phyloP scores from a whole-genome alignment of 192 early-diverging fungal species.

The Linnemannia hyalina region DNA sequence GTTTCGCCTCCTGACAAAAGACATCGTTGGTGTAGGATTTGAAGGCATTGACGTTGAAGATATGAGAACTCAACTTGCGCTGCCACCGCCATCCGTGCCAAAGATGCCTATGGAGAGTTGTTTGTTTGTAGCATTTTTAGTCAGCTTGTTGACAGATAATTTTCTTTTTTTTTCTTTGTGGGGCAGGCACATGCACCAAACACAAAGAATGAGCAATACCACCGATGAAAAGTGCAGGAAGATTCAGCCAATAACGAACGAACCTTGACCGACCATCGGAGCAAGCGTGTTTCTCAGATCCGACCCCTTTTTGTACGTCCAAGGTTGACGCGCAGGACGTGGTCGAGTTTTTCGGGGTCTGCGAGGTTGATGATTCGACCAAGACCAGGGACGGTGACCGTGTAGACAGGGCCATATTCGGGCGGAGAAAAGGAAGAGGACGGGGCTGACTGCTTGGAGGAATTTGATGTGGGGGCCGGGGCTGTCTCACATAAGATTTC shows the following conservation, averaged over 20 bases:
- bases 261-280: slow-evolving; percentile 46
- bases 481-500: too few relatives aligned
- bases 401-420: slow-evolving; percentile 33
- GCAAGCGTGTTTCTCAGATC: slow-evolving; percentile 13
- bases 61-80: slow-evolving; percentile 55
- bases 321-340: slow-evolving; percentile 46
- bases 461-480: too few relatives aligned
- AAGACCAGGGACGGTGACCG: slow-evolving; percentile 36
- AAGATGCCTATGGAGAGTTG: slow-evolving; percentile 34
- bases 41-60: slow-evolving; percentile 62
- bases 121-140: not conserved
- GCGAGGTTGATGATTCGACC: slow-evolving; percentile 38
- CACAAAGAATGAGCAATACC: not conserved
- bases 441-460: too few relatives aligned
- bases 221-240: not conserved
- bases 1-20: slow-evolving; percentile 34
- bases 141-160: not conserved
- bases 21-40: slow-evolving; percentile 36
- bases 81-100: slow-evolving; percentile 56
- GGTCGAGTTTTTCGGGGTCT: slow-evolving; percentile 41
- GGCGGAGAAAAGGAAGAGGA: not conserved
- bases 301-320: slow-evolving; percentile 51
- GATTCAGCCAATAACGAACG: not conserved
- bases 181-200: not conserved
- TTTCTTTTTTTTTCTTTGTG: not conserved